Percentiles rank a stretch among this genome's conserved stretches.
Conservation (phyloP, 345 rosid genomes). For the Melaleuca alternifolia region DNA sequence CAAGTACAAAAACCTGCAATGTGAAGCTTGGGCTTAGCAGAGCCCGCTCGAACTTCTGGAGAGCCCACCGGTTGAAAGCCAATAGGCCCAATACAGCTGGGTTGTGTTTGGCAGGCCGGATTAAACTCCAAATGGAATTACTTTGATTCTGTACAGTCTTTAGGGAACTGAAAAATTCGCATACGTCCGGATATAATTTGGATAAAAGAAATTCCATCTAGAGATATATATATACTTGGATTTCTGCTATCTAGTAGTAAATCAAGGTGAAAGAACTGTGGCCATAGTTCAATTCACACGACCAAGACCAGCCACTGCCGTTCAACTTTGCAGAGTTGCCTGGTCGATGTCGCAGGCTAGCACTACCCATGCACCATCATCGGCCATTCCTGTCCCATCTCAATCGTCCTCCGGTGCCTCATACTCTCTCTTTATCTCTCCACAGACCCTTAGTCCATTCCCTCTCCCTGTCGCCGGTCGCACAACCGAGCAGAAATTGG, state of each 20-base stretch:
- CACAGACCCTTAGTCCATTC: too few relatives aligned
- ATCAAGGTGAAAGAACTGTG: neutral
- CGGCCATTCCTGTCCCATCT: too few relatives aligned
- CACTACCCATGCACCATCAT: too few relatives aligned
- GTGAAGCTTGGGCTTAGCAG: neutral
- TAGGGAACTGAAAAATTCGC: neutral
- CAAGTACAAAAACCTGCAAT: neutral
- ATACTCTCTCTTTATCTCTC: too few relatives aligned
- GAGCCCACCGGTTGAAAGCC: neutral
- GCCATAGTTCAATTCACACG: neutral
- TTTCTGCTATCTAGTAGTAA: neutral
- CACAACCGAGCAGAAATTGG: too few relatives aligned
- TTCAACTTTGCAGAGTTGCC: neutral
- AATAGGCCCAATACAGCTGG: neutral
- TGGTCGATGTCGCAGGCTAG: neutral
- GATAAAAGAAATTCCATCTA: neutral
- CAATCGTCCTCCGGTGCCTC: too few relatives aligned
- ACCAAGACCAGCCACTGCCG: neutral
- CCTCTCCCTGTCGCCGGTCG: too few relatives aligned
- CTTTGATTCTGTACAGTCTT: neutral
- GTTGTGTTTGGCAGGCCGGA: neutral
- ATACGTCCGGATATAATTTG: neutral
- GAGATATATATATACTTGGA: neutral
- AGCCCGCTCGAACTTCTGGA: neutral
- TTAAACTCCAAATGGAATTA: neutral